phyloP scores from a whole-genome alignment of 176 grass and related monocot genomes.

The Cenchrus purpureus region DNA sequence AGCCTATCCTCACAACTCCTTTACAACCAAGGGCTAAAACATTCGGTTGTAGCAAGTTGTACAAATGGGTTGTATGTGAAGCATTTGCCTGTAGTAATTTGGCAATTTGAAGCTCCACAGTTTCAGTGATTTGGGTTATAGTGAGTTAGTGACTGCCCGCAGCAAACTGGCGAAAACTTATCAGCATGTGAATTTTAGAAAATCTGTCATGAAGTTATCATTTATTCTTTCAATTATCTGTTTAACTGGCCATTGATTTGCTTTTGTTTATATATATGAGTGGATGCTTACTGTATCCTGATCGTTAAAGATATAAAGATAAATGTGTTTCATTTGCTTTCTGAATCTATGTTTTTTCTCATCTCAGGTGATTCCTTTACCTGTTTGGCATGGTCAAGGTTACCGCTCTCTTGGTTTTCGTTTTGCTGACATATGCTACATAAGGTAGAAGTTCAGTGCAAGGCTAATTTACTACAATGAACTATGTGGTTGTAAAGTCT shows the following conservation, averaged over 20 bases:
- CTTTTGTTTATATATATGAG: not conserved
- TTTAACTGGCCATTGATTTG: not conserved
- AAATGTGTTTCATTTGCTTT: slow-evolving; percentile 24
- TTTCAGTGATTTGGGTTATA: slow-evolving; percentile 30
- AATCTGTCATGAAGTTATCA: slow-evolving; percentile 2
- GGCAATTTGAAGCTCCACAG: not conserved
- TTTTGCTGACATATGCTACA: slow-evolving; percentile 86
- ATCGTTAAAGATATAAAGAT: not conserved
- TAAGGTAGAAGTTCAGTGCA: slow-evolving; percentile 65
- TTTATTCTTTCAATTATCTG: slow-evolving; percentile 26
- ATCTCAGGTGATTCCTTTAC: slow-evolving; percentile 80
- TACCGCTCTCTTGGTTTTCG: slow-evolving; percentile 96
- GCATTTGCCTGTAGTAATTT: slow-evolving; percentile 6
- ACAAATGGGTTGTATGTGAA: not conserved
- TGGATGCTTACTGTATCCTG: not conserved
- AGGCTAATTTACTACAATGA: slow-evolving; percentile 11
- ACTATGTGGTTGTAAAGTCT: slow-evolving; percentile 4
- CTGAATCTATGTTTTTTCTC: slow-evolving; percentile 24
- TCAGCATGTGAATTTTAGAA: slow-evolving; percentile 14
- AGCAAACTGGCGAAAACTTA: slow-evolving; percentile 17
- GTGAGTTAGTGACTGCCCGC: not conserved
- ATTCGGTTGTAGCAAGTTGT: not conserved
- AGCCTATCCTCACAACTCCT: not conserved
- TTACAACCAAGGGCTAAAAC: not conserved
- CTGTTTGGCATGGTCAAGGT: slow-evolving; percentile 91